Percentiles rank a stretch among this genome's conserved stretches.
Evolutionary conservation across 768 basidiomycete species (phyloP).

Genomic region (Plicaturopsis crispa): DNA sequence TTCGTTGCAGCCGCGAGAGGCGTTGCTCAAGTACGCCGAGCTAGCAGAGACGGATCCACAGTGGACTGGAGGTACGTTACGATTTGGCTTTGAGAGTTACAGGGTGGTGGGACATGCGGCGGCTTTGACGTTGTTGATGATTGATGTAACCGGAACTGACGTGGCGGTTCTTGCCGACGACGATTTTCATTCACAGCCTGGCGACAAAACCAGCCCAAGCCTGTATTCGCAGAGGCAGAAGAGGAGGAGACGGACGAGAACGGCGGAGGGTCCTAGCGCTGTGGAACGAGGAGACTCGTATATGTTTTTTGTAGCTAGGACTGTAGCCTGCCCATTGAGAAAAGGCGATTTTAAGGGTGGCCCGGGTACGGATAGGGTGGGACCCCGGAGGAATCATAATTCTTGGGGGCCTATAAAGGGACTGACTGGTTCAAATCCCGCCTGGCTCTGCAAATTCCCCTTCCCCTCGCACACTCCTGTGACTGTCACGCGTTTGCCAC

Average conservation of each 20-base stretch:
- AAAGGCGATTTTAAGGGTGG: conserved; percentile 40
- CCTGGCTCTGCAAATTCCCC: conserved; percentile 59
- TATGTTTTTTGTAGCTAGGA: conserved; percentile 9
- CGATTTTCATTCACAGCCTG: conserved; percentile 65
- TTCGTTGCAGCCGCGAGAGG: conserved; percentile 93
- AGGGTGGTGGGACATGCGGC: too few species aligned
- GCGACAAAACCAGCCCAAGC: conserved; percentile 78
- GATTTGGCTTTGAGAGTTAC: conserved; percentile 25
- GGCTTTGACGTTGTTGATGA: too few species aligned
- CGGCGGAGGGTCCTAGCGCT: too few species aligned
- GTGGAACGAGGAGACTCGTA: conserved; percentile 33
- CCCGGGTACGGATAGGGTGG: conserved; percentile 75
- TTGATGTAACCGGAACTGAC: too few species aligned
- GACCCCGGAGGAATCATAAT: too few species aligned
- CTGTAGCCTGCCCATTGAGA: too few species aligned
- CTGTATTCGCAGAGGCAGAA: conserved; percentile 49
- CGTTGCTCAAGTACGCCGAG: conserved; percentile 88
- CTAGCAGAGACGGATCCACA: conserved; percentile 69
- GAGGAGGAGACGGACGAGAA: conserved; percentile 5
- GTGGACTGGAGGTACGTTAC: conserved; percentile 74
- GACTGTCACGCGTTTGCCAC: conserved; percentile 73
- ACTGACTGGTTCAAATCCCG: conserved; percentile 56
- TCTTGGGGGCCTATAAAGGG: conserved; percentile 77
- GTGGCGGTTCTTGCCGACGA: conserved; percentile 34
- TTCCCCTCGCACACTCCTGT: conserved; percentile 54